Percentiles rank a stretch among this genome's conserved stretches.
These are phyloP conservation scores for Ceratobasidium sp. DNA, from an alignment of 1,284 basidiomycete genomes.

Conservation along the genomic window DNA sequence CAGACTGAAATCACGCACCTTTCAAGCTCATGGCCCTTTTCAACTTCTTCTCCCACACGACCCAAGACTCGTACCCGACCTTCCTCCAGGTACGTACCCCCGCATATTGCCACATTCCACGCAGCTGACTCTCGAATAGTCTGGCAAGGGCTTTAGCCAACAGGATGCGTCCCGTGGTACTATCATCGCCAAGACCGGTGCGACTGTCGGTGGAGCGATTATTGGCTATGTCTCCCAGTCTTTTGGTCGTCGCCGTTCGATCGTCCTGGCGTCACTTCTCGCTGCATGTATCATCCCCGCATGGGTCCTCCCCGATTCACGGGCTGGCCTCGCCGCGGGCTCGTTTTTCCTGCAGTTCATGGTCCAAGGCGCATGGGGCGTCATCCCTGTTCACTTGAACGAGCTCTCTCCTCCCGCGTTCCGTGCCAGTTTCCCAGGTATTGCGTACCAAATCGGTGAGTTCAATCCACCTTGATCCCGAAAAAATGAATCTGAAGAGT, in stretches of 20 bases:
- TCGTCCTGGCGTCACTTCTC: slow-evolving; percentile 63
- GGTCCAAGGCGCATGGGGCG: slow-evolving; percentile 54
- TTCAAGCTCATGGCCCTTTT: slow-evolving; percentile 56
- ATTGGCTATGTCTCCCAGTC: slow-evolving; percentile 87
- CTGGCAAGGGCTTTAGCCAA: slow-evolving; percentile 57
- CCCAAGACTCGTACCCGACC: slow-evolving; percentile 79
- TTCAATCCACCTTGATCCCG: slow-evolving; percentile 53
- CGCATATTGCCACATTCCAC: neutral
- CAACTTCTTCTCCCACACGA: slow-evolving; percentile 59
- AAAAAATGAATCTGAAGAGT: too few relatives aligned
- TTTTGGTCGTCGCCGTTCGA: slow-evolving; percentile 88
- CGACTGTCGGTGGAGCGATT: slow-evolving; percentile 81
- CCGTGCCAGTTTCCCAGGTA: slow-evolving; percentile 59
- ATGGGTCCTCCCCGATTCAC: slow-evolving; percentile 82
- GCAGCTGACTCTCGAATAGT: slow-evolving; percentile 11
- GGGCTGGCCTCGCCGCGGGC: slow-evolving; percentile 77
- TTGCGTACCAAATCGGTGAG: slow-evolving; percentile 58
- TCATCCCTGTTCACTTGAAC: slow-evolving; percentile 58
- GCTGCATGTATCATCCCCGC: slow-evolving; percentile 64
- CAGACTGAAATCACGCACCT: neutral
- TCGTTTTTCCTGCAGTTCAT: slow-evolving; percentile 90
- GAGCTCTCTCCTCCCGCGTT: slow-evolving; percentile 63
- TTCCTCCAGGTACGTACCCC: slow-evolving; percentile 64
- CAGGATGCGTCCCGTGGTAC: slow-evolving; percentile 84
- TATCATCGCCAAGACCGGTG: slow-evolving; percentile 89